Conservation (phyloP, 805 yeast genomes). For the Lachancea cidri region DNA sequence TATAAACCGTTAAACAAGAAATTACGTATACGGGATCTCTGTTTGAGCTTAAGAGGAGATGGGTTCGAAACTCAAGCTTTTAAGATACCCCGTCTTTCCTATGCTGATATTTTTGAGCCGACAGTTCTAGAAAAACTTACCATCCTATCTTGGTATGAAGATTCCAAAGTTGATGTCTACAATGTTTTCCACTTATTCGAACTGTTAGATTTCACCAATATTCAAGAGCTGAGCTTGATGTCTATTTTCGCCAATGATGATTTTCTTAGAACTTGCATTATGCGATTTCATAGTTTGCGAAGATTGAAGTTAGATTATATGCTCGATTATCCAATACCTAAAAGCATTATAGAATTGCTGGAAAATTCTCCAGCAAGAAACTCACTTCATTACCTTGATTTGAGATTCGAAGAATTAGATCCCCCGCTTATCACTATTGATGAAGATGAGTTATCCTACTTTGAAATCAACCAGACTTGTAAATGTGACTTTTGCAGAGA, state of each 20-base stretch:
- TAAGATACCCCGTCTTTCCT: conserved; percentile 11
- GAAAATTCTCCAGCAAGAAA: conserved; percentile 21
- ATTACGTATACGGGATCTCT: conserved; percentile 20
- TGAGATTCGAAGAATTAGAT: conserved; percentile 24
- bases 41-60: conserved; percentile 28
- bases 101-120: conserved; percentile 31
- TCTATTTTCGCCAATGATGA: conserved; percentile 27
- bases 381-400: conserved; percentile 31
- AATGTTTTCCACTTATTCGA: conserved; percentile 24
- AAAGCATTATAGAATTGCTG: conserved; percentile 17
- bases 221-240: conserved; percentile 31
- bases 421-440: conserved; percentile 20
- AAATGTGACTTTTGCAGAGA: conserved; percentile 25
- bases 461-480: conserved; percentile 19
- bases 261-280: conserved; percentile 24
- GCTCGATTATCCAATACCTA: conserved; percentile 21
- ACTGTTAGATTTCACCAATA: conserved; percentile 27
- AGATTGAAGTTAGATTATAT: conserved; percentile 34
- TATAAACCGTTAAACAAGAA: conserved; percentile 5
- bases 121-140: conserved; percentile 28
- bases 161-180: conserved; percentile 20
- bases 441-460: conserved; percentile 17
- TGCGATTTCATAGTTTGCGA: conserved; percentile 22
- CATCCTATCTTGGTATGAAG: conserved; percentile 37
- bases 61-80: conserved; percentile 13